phyloP scores from a whole-genome alignment of 257 asterid species.

The Handroanthus guayacan region DNA sequence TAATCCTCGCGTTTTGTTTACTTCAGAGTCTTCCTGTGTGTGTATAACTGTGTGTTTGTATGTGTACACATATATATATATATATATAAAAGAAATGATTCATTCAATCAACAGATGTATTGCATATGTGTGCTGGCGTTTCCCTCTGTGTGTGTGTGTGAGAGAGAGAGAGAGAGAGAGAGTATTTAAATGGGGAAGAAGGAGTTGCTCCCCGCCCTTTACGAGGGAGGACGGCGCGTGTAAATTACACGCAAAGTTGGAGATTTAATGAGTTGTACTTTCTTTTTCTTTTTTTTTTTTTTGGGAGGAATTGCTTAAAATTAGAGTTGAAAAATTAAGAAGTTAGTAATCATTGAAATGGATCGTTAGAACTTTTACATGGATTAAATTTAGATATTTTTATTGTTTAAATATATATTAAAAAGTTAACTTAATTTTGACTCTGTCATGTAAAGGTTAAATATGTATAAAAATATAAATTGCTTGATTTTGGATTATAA shows the following conservation, averaged over 20 bases:
- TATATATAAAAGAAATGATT: constrained; percentile 32
- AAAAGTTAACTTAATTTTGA: no score
- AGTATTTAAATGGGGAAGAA: constrained; percentile 39
- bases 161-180: constrained; percentile 31
- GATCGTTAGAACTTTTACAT: no score
- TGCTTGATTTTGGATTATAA: no score
- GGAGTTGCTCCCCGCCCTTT: constrained; percentile 59
- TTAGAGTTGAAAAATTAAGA: no score
- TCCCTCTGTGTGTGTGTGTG: constrained; percentile 14
- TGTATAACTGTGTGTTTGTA: not conserved
- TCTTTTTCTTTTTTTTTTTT: not conserved
- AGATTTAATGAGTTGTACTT: constrained; percentile 8
- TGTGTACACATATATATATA: no score
- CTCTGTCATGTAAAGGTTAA: no score
- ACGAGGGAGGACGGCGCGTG: constrained; percentile 54
- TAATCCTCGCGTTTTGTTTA: constrained; percentile 29
- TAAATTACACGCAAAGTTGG: constrained; percentile 19
- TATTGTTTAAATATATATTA: no score
- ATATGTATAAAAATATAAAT: no score
- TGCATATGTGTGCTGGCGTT: constrained; percentile 17
- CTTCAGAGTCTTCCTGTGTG: constrained; percentile 6
- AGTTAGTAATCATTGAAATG: no score
- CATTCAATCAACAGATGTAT: constrained; percentile 32
- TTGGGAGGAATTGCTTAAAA: no score
- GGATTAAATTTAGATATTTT: no score